Evolutionary conservation across 2,329 filamentous ascomycete genomes (phyloP), one percentile per base, ranked within the genome.

Genomic region (Penicillium sp.): DNA sequence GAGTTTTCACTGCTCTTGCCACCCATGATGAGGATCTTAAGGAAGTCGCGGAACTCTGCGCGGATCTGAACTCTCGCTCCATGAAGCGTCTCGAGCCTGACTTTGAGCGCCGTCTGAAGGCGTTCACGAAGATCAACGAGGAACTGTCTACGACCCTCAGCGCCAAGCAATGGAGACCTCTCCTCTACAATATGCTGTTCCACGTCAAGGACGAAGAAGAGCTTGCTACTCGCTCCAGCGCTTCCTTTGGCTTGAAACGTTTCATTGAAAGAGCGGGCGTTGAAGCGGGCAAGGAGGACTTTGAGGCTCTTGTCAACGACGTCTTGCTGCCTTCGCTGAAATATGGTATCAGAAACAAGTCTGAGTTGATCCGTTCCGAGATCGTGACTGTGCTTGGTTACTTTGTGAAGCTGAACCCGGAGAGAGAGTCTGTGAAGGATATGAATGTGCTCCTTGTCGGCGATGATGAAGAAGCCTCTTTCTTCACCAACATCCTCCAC

Each of bases 401-500:
- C 68, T 76, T 97, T 6, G 81, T 96, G 31, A 84, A 85, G 53
- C 77, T 81, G 39, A 85, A 94, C 66, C 80, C 87, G 0, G 74
- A 80, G 0, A 92, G 90, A 85, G 68, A 81, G 6, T 82, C 85
- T 2, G 81, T 97, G 36, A 80, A 82, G 28, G 91, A 95, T 68
- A 82, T 99, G 74, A 76, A 82, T 53, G 79, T 80, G 5, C 80
- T 99, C 10, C 80, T 94, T 36, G 81, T 82, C 8, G 81, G 78
- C 13, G 81, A 88, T 47, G 90, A 95, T 55, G 88, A 92, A 43
- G 88, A 89, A 64, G 83, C 85, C 10, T 89, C 89, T 0, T 96
- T 99, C 76, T 99, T 97, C 77, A 88, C 84, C 71, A 95, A 97
- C 63, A 85, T 97, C 42, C 77, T 97, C 33, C 92, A 94, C 65